Evolutionary conservation across 176 grass and related monocot genomes (phyloP), one percentile per base, ranked within the genome.

Genomic region (Zizania latifolia): DNA sequence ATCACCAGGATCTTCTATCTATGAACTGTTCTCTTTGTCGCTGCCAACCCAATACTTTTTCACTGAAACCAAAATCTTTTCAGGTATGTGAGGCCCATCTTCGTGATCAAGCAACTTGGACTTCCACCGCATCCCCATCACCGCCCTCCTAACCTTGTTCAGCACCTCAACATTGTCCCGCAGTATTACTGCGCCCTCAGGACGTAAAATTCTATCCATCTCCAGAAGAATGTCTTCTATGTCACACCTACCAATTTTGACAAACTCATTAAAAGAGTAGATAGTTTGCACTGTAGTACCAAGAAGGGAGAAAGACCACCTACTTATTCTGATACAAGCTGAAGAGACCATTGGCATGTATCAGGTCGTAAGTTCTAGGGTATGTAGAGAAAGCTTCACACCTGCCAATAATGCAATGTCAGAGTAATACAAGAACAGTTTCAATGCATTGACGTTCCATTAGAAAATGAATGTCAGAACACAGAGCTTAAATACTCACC

Each of bases 191-290:
- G 90, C 51, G 38, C 93, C 93, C 84, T 97, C 90, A 0, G 93
- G 93, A 17, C 87, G 84, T 71, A 97, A 79, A 63, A 93, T 97
- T 62, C 93, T 84, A 82, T 97, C 93, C 90, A 97, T 97, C 84
- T 97, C 93, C 61, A 93, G 48, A 85, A 96, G 89, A 72, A 92
- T 92, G 68, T 92, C 89, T 85, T 92, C 89, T 65, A 75, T 53
- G 0, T 82, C 50, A 79, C 87, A 97, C 62, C 85, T 93, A 68
- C 13, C 79, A 64, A 72, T 15, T 65, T 77, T 59, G 55, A 35
- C 11, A 71, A 24, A 48, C 5, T 30, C 33, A 44, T 82, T 68
- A 48, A 0, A 53, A 1, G 31, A 35, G 14, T 11, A 13, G 28
- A 68, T 5, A 23, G 33, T 5, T 62, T 48, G n/a, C 30, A 14